phyloP scores from a whole-genome alignment of 768 basidiomycete genomes.

The Clitopilus hobsonii region DNA sequence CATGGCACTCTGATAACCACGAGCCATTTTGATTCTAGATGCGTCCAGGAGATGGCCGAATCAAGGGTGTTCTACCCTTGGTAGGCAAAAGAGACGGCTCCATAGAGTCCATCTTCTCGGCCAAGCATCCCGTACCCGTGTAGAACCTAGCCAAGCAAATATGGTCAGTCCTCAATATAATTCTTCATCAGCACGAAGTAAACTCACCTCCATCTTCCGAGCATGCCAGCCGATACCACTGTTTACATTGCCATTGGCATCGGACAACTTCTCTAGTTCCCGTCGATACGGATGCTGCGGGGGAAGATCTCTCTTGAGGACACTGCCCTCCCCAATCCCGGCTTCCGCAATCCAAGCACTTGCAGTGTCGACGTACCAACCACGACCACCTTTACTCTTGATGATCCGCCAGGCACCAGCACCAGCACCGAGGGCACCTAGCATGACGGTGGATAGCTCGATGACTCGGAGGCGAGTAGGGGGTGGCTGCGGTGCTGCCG shows the following conservation, averaged over 20 bases:
- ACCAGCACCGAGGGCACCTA: constrained; percentile 71
- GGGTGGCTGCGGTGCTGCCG: constrained; percentile 32
- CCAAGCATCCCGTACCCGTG: constrained; percentile 90
- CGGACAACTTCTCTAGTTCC: constrained; percentile 69
- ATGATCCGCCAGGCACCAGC: constrained; percentile 86
- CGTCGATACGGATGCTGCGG: constrained; percentile 61
- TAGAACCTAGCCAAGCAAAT: constrained; percentile 48
- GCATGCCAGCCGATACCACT: constrained; percentile 94
- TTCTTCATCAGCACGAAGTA: not conserved
- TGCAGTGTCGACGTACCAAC: constrained; percentile 92
- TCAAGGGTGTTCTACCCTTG: constrained; percentile 53
- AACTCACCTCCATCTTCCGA: constrained; percentile 92
- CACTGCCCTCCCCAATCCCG: constrained; percentile 32
- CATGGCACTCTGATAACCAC: not conserved
- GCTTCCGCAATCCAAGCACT: constrained; percentile 69
- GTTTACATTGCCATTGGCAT: constrained; percentile 85
- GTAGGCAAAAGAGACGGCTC: constrained; percentile 92
- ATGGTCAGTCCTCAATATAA: constrained; percentile 5
- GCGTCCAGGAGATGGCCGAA: not conserved
- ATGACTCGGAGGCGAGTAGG: constrained; percentile 81
- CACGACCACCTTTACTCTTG: constrained; percentile 88
- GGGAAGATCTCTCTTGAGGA: constrained; percentile 55
- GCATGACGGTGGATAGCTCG: constrained; percentile 71
- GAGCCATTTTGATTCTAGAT: not conserved
- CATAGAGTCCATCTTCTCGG: constrained; percentile 89